Base-by-base conservation (phyloP, 495 filamentous ascomycete genomes). In the Aspergillus asperescens region DNA sequence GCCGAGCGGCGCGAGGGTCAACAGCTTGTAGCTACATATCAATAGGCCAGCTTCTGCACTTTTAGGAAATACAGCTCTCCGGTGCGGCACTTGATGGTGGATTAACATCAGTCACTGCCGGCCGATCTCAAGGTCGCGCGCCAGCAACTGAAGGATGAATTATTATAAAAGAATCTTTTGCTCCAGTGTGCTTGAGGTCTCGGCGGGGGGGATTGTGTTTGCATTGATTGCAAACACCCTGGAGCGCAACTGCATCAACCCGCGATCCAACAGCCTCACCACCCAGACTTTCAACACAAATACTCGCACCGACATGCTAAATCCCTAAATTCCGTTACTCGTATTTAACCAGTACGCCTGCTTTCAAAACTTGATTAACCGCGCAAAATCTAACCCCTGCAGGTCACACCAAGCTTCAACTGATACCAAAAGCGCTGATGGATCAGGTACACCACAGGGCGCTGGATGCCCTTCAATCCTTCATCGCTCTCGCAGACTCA, bases 391-490 rank as follows among this genome's bases (percentile, higher is more conserved):
- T 12, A 10, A 37, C 13, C 37, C 37, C 40, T 5, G 34, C 43
- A 39, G 32, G 59, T 49, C 56, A 59, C 54, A 57, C 52, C 52
- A 48, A 54, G 52, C 48, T 41, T 55, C 51, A 28, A 10, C 38
- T 20, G 8, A 45, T 47, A 34, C 19, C 9, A 22, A 24, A 0
- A 19, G 9, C 42, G 16, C 70, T 29, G 18, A 95, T 96, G 90
- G 88, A 95, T 68, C 89, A 91, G 66, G 77, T 64, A 52, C 77
- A 80, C 47, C 60, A 80, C 19, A 87, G 87, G 70, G 89, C 90
- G 54, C 74, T 95, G 50, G 90, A 91, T 63, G 88, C 90, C 62
- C 78, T 96, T 19, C 75, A 93, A 73, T 90, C 93, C 7, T 96
- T 90, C 76, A 75, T 97, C 55, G 83, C 85, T 28, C 87, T 96